Base-by-base conservation (phyloP, 2,329 filamentous ascomycete species). In the Hansfordia pulvinata region DNA sequence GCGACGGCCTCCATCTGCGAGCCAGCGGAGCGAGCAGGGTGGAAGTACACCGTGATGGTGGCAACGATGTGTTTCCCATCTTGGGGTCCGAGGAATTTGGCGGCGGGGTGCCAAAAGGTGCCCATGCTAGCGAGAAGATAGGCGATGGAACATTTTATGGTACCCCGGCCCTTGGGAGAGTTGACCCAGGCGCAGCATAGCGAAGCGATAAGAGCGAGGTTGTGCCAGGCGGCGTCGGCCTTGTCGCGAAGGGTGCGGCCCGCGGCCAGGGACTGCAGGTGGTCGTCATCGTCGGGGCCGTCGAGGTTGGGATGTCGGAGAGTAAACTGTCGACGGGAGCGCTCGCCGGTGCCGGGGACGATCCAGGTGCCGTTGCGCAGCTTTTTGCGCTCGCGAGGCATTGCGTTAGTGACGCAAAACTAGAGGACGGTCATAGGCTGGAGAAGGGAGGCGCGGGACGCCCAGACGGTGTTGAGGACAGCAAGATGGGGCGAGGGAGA, bases 51-150 rank as follows among this genome's bases (percentile, higher is more conserved):
- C 1, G 84, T 92, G 31, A 94, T 73, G 3, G 88, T 94, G 17
- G 85, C 85, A 27, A 93, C 84, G 44, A 93, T 76, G 52, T 94
- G 88, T 47, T 94, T 94, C 26, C 84, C 84, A 53, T 93, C 86
- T 44, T 85, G 79, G 35, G 76, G 65, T 8, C 88, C 88, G 10
- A 94, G 60, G 30, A 85, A 69, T 6, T 63, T 57, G 10, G 84
- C 76, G 30, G 93, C 62, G 3, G 68, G 65, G 3, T 76, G 69
- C 35, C 83, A 75, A 41, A 93, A 90, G 0, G 86, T 94, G 19
- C 77, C 84, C 50, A 93, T 60, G 39, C 82, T 92, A 11, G 82
- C 88, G 18, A 94, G 53, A 4, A 92, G 58, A 53, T 94, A 94
- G 23, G 86, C 88, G 34, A 94, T 54, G 17, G 84, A 86, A 58